Percentiles rank a stretch among this genome's conserved stretches.
Conservation (phyloP, 2,329 filamentous ascomycete genomes). For the Fusarium incarnatum region DNA sequence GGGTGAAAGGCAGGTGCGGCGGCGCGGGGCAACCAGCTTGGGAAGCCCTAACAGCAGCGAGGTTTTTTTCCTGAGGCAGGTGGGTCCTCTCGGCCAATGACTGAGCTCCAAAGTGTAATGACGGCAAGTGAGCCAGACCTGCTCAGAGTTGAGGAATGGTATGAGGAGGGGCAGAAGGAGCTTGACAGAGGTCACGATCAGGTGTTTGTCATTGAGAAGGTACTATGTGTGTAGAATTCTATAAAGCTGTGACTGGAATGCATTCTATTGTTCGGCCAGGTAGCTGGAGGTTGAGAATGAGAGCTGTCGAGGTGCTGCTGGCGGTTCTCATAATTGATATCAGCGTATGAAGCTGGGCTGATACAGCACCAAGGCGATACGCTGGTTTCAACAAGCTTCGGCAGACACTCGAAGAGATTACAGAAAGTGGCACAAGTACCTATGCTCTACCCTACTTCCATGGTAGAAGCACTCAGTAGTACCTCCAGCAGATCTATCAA, state of each 20-base stretch:
- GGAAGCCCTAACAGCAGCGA: constrained; percentile 53
- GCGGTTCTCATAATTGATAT: neutral
- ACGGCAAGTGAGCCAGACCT: constrained; percentile 26
- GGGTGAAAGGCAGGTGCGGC: constrained; percentile 43
- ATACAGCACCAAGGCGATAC: neutral
- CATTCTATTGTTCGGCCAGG: neutral
- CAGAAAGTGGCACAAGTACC: neutral
- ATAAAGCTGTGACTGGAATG: neutral
- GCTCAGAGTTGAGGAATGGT: constrained; percentile 35
- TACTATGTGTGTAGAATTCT: neutral
- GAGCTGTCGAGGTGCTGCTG: neutral
- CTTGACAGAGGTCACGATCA: constrained; percentile 14
- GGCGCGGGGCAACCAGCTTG: constrained; percentile 53
- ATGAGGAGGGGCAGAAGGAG: constrained; percentile 31
- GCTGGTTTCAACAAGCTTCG: neutral
- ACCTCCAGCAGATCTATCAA: neutral
- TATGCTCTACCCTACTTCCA: neutral
- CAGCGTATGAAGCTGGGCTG: neutral
- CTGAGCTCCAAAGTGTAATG: constrained; percentile 13
- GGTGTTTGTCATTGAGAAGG: neutral
- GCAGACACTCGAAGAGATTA: neutral
- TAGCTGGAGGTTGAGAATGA: neutral
- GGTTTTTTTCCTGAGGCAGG: constrained; percentile 42
- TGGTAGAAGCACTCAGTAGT: neutral
- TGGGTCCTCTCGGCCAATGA: constrained; percentile 33